These are phyloP conservation scores for Macadamia integrifolia DNA, from an alignment of 164 flowering plant genomes.

Conservation along the genomic window DNA sequence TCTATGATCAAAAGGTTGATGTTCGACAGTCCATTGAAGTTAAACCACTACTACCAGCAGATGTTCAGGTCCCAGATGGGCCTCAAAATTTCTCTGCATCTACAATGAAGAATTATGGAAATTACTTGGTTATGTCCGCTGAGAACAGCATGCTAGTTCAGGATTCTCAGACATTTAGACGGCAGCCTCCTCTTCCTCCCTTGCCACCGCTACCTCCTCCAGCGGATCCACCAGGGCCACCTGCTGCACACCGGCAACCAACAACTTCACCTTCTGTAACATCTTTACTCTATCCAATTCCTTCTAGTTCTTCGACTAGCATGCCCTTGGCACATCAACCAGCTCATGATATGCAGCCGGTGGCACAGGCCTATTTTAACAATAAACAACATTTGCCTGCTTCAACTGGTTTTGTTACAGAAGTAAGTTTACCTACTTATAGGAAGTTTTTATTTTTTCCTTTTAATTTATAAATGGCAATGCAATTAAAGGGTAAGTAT, in stretches of 20 bases:
- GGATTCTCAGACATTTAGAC: constrained; percentile 18
- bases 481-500: background rate
- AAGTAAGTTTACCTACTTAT: constrained; percentile 24
- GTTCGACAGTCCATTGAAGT: constrained; percentile 14
- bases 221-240: constrained; percentile 28
- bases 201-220: constrained; percentile 67
- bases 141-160: constrained; percentile 17
- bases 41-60: constrained; percentile 3
- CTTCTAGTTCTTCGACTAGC: constrained; percentile 26
- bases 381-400: constrained; percentile 22
- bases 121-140: constrained; percentile 12
- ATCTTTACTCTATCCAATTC: constrained; percentile 33
- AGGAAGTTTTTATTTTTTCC: background rate
- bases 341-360: constrained; percentile 19
- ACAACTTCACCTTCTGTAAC: constrained; percentile 28
- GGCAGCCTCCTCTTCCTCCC: constrained; percentile 55
- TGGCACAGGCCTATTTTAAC: constrained; percentile 11
- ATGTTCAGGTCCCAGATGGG: constrained; percentile 8
- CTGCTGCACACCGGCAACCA: constrained; percentile 23
- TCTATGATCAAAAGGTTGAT: constrained; percentile 13
- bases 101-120: constrained; percentile 17
- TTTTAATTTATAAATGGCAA: background rate
- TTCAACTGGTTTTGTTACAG: constrained; percentile 19
- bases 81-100: constrained; percentile 12
- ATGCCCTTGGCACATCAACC: constrained; percentile 22